Percentiles rank a stretch among this genome's conserved stretches.
phyloP scores from a whole-genome alignment of 2,329 filamentous ascomycete species.

The Aspergillus flavus region DNA sequence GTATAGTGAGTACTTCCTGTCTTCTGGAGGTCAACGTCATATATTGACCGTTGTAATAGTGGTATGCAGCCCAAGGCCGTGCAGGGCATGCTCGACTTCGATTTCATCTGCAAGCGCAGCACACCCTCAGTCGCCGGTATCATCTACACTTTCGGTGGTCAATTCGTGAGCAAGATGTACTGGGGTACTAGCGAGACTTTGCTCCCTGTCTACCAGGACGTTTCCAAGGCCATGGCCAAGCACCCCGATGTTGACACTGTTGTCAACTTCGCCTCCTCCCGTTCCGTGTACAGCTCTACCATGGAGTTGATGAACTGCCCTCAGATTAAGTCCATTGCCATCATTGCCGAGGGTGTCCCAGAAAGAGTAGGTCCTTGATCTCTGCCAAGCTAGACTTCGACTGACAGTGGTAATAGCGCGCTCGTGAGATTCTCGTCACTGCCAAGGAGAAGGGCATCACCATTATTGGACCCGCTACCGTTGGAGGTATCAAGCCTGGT shows the following conservation, averaged over 20 bases:
- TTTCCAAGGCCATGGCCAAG: slow-evolving; percentile 90
- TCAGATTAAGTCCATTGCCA: slow-evolving; percentile 98
- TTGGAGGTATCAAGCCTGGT: slow-evolving; percentile 98
- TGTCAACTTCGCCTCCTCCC: slow-evolving; percentile 99
- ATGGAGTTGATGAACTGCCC: slow-evolving; percentile 98
- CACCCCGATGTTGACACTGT: slow-evolving; percentile 96
- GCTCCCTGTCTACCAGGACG: slow-evolving; percentile 95
- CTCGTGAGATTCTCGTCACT: slow-evolving; percentile 95
- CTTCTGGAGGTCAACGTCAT: background rate
- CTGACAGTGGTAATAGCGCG: slow-evolving; percentile 62
- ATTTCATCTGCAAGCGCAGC: slow-evolving; percentile 99
- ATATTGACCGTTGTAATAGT: slow-evolving; percentile 43
- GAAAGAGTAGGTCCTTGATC: slow-evolving; percentile 69
- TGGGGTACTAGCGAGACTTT: slow-evolving; percentile 99
- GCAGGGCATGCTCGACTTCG: slow-evolving; percentile 96
- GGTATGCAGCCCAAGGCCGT: slow-evolving; percentile 94
- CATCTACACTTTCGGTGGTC: slow-evolving; percentile 99
- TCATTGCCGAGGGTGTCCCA: slow-evolving; percentile 98
- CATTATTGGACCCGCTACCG: slow-evolving; percentile 97
- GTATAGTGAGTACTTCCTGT: slow-evolving; percentile 70
- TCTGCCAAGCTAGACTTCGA: background rate
- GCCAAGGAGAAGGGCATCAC: slow-evolving; percentile 98
- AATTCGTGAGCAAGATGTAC: slow-evolving; percentile 99
- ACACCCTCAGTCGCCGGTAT: slow-evolving; percentile 97
- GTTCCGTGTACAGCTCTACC: slow-evolving; percentile 97